Base-by-base conservation (phyloP, 306 rosid genomes). In the Begonia fuchsioides region DNA sequence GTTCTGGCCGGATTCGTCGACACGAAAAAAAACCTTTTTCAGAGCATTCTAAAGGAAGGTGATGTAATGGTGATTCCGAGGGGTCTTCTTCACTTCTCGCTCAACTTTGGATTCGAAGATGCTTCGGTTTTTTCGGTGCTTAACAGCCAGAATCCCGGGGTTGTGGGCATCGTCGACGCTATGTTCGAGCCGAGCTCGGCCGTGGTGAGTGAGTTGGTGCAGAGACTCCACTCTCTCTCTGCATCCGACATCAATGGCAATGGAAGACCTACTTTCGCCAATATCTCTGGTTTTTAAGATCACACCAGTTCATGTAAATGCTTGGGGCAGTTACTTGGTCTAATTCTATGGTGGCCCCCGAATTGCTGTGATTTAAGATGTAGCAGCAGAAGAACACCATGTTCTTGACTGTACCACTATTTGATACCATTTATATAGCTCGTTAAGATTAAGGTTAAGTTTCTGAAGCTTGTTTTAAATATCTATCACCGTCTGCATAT, bases 61-160 rank as follows among this genome's bases (percentile, higher is more conserved):
- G 96, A 80, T 32, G 83, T 83, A 11, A 68, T 76, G 53, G 80
- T 83, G 40, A 60, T 87, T 55, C 96, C 96, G 9, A 76, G 57
- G 43, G 96, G 86, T 7, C 64, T 87, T 66, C 74, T 77, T 40
- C 96, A 87, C 64, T 78, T 51, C 59, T 56, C 57, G 49, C 43
- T 65, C 8, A 83, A 80, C n/a, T 59, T 26, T 17, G 86, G 88
- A 6, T 68, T 32, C 2, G 74, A 64, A 12, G 53, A 1, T 20
- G 86, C 86, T 17, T 67, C 69, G 19, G 38, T 66, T 43, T 64
- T 74, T 53, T 78, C 94, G 2, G 79, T 76, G 60, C 68, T 62
- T 51, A 87, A 64, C 15, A 68, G 83, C 66, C 88, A 83, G 55
- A 80, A 87, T 64, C 96, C 94, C 11, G 88, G 88, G 54, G 13